phyloP scores from a whole-genome alignment of 2,329 filamentous ascomycete genomes.

The Endoconidiophora laricicola region DNA sequence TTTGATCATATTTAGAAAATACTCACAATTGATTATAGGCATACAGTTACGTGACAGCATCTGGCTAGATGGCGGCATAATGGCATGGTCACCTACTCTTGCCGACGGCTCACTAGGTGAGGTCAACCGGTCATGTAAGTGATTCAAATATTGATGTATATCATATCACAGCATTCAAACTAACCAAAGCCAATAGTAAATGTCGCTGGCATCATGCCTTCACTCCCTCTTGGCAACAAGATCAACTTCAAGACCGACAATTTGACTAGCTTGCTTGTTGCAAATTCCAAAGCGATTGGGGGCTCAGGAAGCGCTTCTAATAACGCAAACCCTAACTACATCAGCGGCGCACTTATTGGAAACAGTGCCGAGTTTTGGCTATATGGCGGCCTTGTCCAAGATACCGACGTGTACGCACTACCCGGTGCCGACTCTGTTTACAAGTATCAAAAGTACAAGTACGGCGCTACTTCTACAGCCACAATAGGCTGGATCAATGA shows the following conservation, averaged over 20 bases:
- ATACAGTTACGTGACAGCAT: constrained; percentile 43
- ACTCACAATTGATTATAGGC: constrained; percentile 22
- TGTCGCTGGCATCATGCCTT: constrained; percentile 34
- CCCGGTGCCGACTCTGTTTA: constrained; percentile 29
- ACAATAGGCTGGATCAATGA: constrained; percentile 30
- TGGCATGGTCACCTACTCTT: constrained; percentile 36
- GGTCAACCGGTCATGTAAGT: constrained; percentile 26
- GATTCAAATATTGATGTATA: not conserved
- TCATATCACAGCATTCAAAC: constrained; percentile 5
- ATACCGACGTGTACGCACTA: constrained; percentile 21
- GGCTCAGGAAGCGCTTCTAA: constrained; percentile 32
- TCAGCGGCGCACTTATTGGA: constrained; percentile 47
- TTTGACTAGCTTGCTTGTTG: constrained; percentile 36
- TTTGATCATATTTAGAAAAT: constrained; percentile 14
- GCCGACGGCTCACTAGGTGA: constrained; percentile 24
- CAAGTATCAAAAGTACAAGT: constrained; percentile 35
- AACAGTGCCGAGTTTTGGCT: constrained; percentile 47
- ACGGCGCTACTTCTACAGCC: constrained; percentile 27
- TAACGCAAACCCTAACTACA: constrained; percentile 37
- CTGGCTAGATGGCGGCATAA: constrained; percentile 46
- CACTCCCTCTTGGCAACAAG: constrained; percentile 38
- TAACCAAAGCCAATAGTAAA: constrained; percentile 26
- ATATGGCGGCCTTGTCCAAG: constrained; percentile 39
- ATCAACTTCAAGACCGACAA: constrained; percentile 14
- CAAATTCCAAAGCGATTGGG: constrained; percentile 30